phyloP scores from a whole-genome alignment of 2,329 filamentous ascomycete genomes.

The Pseudocercospora eumusae region DNA sequence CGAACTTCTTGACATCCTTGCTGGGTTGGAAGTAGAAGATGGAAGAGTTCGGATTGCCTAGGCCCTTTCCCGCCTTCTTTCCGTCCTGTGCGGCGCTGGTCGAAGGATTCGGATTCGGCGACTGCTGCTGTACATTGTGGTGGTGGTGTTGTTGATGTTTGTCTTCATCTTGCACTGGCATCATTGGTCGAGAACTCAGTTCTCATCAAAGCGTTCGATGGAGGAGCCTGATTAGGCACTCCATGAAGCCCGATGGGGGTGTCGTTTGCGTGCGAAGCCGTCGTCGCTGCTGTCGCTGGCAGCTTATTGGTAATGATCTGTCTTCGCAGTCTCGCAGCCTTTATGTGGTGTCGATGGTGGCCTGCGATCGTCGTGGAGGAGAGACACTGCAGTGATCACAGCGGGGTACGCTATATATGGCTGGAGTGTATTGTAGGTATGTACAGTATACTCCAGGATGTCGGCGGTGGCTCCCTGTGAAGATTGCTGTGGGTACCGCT shows the following conservation, averaged over 20 bases:
- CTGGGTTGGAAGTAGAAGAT: slow-evolving; percentile 39
- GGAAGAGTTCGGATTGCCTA: slow-evolving; percentile 3
- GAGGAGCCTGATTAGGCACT: slow-evolving; percentile 33
- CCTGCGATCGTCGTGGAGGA: slow-evolving; percentile 7
- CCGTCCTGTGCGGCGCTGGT: slow-evolving; percentile 6
- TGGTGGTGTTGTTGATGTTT: slow-evolving; percentile 10
- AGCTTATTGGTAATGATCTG: slow-evolving; percentile 1
- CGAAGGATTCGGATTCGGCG: neutral
- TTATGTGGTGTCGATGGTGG: neutral
- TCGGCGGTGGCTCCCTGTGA: neutral
- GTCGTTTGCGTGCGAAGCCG: slow-evolving; percentile 1
- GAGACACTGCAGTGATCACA: slow-evolving; percentile 4
- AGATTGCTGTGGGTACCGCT: slow-evolving; percentile 3
- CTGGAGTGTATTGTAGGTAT: neutral
- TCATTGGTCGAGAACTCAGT: slow-evolving; percentile 29
- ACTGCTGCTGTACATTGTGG: neutral
- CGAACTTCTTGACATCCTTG: slow-evolving; percentile 55
- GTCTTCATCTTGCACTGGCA: slow-evolving; percentile 29
- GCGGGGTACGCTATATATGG: neutral
- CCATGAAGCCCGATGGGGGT: slow-evolving; percentile 35
- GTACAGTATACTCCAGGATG: slow-evolving; percentile 5
- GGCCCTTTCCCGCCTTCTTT: slow-evolving; percentile 4
- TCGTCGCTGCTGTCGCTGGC: slow-evolving; percentile 2
- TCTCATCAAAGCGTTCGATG: slow-evolving; percentile 36
- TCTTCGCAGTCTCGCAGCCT: neutral